These are phyloP conservation scores for Globisporangium megalacanthum DNA, from an alignment of 352 stramenopile genomes.

Conservation along the genomic window DNA sequence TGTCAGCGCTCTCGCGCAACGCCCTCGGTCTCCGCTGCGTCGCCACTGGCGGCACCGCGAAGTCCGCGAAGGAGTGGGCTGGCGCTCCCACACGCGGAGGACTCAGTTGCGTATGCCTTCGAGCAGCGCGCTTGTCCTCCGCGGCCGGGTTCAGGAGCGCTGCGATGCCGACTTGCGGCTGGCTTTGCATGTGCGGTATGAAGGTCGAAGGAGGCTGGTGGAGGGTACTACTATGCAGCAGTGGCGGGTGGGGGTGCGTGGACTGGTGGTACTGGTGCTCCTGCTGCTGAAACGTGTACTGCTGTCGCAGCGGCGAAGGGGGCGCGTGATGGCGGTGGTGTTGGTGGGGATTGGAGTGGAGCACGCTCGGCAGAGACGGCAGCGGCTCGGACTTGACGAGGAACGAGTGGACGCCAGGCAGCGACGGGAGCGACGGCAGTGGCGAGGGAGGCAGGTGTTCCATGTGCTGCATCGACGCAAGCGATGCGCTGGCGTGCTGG, in stretches of 20 bases:
- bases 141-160: conserved; percentile 10
- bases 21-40: neutral
- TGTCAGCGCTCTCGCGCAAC: neutral
- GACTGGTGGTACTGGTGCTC: neutral
- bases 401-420: conserved; percentile 10
- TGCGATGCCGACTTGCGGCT: conserved; percentile 8
- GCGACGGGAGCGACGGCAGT: conserved; percentile 1
- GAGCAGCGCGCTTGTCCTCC: neutral
- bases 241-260: neutral
- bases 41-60: too few relatives aligned
- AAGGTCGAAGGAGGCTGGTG: neutral
- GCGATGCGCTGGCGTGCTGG: neutral
- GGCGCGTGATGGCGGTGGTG: neutral
- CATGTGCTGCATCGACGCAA: conserved; percentile 10
- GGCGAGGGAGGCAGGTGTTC: neutral
- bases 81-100: neutral
- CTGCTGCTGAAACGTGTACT: neutral
- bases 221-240: conserved; percentile 1
- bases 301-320: neutral
- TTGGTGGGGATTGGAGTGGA: conserved; percentile 3
- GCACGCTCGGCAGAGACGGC: conserved; percentile 13
- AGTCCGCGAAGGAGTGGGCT: neutral
- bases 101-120: neutral
- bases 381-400: conserved; percentile 14
- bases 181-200: neutral